Evolutionary conservation across 306 rosid genomes (phyloP).

Genomic region (Crotalaria pallida): DNA sequence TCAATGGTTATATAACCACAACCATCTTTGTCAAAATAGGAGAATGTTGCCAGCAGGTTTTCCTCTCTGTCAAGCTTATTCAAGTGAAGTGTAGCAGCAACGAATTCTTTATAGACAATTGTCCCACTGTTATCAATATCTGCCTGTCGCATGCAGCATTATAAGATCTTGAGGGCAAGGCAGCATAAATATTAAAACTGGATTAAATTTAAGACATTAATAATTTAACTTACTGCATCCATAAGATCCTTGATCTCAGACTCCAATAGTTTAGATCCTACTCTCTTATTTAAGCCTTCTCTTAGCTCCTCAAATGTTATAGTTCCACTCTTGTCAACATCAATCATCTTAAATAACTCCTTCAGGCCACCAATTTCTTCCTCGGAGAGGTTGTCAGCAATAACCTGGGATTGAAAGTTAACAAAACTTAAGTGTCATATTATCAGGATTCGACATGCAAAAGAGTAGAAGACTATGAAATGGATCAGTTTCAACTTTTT

Average conservation of each 20-base stretch:
- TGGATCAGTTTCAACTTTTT: constrained; percentile 6
- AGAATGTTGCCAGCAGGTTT: constrained; percentile 44
- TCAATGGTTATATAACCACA: constrained; percentile 60
- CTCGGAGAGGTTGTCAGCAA: constrained; percentile 56
- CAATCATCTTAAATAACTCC: constrained; percentile 49
- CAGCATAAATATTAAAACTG: not conserved
- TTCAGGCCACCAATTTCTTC: constrained; percentile 67
- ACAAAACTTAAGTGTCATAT: not conserved
- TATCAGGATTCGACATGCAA: not conserved
- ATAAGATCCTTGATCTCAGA: constrained; percentile 59
- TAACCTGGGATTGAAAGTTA: constrained; percentile 33
- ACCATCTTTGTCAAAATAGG: constrained; percentile 55
- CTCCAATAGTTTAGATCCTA: constrained; percentile 54
- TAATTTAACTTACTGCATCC: constrained; percentile 43
- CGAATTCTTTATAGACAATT: constrained; percentile 49
- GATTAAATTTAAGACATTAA: not conserved
- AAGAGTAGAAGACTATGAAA: constrained; percentile 13
- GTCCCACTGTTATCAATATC: constrained; percentile 56
- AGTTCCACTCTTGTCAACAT: constrained; percentile 53
- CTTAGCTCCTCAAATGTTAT: constrained; percentile 58
- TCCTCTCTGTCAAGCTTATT: constrained; percentile 63
- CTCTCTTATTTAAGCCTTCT: constrained; percentile 45
- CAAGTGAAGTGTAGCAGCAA: constrained; percentile 58
- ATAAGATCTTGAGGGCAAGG: not conserved
- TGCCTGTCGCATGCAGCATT: constrained; percentile 31